Evolutionary conservation across 352 stramenopile genomes (phyloP).

Genomic region (Elongisporangium prolatum): DNA sequence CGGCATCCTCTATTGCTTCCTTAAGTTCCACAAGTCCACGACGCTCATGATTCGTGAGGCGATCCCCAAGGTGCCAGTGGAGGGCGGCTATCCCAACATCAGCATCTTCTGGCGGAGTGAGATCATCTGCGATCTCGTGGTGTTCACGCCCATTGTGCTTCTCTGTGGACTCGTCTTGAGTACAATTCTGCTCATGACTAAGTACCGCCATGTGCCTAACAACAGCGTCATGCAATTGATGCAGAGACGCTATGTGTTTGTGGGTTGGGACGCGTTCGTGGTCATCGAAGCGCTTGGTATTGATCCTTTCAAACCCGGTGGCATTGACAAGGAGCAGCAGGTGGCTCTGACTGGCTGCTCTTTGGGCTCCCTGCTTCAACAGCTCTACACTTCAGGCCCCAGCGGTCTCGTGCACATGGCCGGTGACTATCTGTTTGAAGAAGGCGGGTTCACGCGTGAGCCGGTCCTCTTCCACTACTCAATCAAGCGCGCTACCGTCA

Average conservation of each 20-base stretch:
- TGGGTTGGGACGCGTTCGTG: slow-evolving; percentile 39
- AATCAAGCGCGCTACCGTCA: slow-evolving; percentile 20
- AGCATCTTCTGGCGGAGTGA: slow-evolving; percentile 37
- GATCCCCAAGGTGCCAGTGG: slow-evolving; percentile 19
- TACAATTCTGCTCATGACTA: slow-evolving; percentile 18
- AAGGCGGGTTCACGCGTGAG: slow-evolving; percentile 19
- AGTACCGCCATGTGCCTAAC: slow-evolving; percentile 18
- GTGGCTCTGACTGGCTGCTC: slow-evolving; percentile 17
- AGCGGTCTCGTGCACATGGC: slow-evolving; percentile 31
- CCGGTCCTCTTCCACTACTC: slow-evolving; percentile 12
- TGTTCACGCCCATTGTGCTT: slow-evolving; percentile 19
- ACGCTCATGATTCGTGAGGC: slow-evolving; percentile 24
- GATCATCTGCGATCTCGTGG: slow-evolving; percentile 37
- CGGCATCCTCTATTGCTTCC: slow-evolving; percentile 19
- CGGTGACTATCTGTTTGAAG: slow-evolving; percentile 29
- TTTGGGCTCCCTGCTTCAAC: slow-evolving; percentile 26
- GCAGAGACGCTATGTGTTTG: slow-evolving; percentile 30
- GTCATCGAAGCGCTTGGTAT: slow-evolving; percentile 28
- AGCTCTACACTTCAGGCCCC: slow-evolving; percentile 31
- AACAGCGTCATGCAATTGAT: slow-evolving; percentile 29
- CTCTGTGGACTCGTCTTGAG: slow-evolving; percentile 7
- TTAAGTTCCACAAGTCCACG: slow-evolving; percentile 16
- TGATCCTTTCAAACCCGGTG: slow-evolving; percentile 19
- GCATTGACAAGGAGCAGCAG: slow-evolving; percentile 17
- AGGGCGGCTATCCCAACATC: slow-evolving; percentile 25